Percentiles rank a stretch among this genome's conserved stretches.
Evolutionary conservation across 257 asterid genomes (phyloP).

Genomic region (Rehmannia glutinosa): DNA sequence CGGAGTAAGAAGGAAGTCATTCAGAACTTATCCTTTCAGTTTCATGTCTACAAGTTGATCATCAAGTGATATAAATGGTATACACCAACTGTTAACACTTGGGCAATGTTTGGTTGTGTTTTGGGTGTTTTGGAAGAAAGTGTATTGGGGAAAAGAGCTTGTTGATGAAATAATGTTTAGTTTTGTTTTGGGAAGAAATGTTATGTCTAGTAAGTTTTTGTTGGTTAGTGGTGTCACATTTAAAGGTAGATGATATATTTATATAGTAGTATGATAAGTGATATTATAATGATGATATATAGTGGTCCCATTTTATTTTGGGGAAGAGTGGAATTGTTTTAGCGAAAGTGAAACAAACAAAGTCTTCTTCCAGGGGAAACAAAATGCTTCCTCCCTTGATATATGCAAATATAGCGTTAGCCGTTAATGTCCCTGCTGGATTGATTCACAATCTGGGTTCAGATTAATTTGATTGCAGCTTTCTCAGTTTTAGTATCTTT

Average conservation of each 20-base stretch:
- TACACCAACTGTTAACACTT: not conserved
- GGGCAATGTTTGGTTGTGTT: not conserved
- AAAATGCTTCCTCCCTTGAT: too few relatives aligned
- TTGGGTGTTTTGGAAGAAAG: not conserved
- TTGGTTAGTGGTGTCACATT: not conserved
- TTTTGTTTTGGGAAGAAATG: too few relatives aligned
- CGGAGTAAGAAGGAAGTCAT: not conserved
- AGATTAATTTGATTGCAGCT: too few relatives aligned
- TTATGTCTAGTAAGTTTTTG: too few relatives aligned
- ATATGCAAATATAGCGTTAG: too few relatives aligned
- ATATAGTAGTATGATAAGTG: not conserved
- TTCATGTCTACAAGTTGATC: not conserved
- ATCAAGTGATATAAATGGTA: not conserved
- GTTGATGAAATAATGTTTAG: not conserved
- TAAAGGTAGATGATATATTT: not conserved
- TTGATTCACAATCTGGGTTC: not conserved
- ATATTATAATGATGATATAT: not conserved
- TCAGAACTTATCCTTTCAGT: not conserved
- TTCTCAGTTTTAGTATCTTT: slow-evolving; percentile 16
- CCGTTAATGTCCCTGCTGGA: not conserved
- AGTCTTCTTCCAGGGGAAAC: not conserved
- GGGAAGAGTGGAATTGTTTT: not conserved
- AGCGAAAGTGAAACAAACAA: not conserved
- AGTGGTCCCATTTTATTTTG: not conserved
- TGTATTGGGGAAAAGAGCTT: not conserved